These are phyloP conservation scores for Xylariales sp. DNA, from an alignment of 2,329 filamentous ascomycete species.

Conservation along the genomic window DNA sequence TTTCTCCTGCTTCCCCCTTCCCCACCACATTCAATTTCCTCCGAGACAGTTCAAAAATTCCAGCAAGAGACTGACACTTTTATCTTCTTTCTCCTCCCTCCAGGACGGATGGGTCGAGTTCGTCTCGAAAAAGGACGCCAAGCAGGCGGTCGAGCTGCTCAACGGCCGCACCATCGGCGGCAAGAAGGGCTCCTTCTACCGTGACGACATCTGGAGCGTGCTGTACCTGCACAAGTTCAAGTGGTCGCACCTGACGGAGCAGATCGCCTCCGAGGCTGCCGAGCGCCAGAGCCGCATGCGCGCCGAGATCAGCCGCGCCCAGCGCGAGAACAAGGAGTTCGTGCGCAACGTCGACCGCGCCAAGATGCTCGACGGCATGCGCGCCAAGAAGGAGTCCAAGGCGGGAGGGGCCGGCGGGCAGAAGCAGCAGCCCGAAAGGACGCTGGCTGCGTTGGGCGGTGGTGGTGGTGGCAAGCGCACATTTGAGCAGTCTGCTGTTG, in stretches of 20 bases:
- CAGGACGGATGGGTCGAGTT: constrained; percentile 49
- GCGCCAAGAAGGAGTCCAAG: constrained; percentile 51
- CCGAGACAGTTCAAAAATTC: too few species aligned
- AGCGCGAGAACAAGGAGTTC: constrained; percentile 78
- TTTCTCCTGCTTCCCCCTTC: too few species aligned
- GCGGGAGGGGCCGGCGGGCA: constrained; percentile 15
- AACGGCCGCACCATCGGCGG: constrained; percentile 77
- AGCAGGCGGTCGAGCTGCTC: constrained; percentile 68
- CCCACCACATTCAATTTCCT: too few species aligned
- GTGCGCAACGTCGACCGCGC: constrained; percentile 73
- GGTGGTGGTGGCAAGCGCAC: constrained; percentile 12
- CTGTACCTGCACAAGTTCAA: constrained; percentile 81
- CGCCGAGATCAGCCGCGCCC: constrained; percentile 71
- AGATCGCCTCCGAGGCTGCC: constrained; percentile 77
- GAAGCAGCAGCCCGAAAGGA: too few species aligned
- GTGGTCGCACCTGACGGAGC: constrained; percentile 71
- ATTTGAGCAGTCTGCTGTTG: constrained; percentile 24
- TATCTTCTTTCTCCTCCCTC: too few species aligned
- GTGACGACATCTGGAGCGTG: constrained; percentile 83
- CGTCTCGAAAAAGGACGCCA: constrained; percentile 68
- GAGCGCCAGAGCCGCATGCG: constrained; percentile 71
- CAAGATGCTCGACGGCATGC: constrained; percentile 75
- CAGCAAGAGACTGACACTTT: too few species aligned
- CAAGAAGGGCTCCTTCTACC: constrained; percentile 79
- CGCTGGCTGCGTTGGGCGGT: too few species aligned